A percentile compares a stretch with the other conserved stretches of the same genome.
phyloP scores from a whole-genome alignment of 495 filamentous ascomycete species.

The Lasiosphaeria hispida region DNA sequence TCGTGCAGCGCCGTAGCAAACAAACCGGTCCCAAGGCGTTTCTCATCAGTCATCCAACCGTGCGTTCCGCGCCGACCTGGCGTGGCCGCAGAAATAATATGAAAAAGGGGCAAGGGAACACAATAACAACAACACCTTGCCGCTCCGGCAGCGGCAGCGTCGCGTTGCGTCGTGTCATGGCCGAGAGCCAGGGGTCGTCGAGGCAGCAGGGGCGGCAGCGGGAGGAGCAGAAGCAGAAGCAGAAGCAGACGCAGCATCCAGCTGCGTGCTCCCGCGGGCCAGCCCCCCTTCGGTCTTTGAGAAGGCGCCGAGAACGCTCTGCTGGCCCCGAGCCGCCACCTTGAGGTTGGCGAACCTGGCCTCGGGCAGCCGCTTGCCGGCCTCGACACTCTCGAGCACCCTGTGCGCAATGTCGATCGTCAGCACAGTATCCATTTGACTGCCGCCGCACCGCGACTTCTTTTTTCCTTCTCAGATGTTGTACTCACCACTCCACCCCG shows the following conservation, averaged over 20 bases:
- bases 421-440: constrained; percentile 18
- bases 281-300: constrained; percentile 12
- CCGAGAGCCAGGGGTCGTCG: not conserved
- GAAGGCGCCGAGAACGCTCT: constrained; percentile 51
- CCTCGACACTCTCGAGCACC: constrained; percentile 76
- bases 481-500: constrained; percentile 72
- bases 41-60: not conserved
- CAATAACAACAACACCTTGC: too few relatives aligned
- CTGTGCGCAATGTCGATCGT: constrained; percentile 32
- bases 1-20: constrained; percentile 25
- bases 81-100: not conserved
- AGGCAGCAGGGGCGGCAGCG: not conserved
- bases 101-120: too few relatives aligned
- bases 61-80: too few relatives aligned
- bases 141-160: too few relatives aligned
- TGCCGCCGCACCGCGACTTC: too few relatives aligned
- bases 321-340: constrained; percentile 58
- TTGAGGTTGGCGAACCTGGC: constrained; percentile 62
- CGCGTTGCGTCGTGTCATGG: too few relatives aligned
- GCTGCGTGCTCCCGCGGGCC: constrained; percentile 20
- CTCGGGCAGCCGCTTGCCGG: constrained; percentile 71
- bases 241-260: not conserved
- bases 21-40: constrained; percentile 10
- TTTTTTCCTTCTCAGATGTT: too few relatives aligned
- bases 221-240: not conserved